phyloP scores from a whole-genome alignment of 1,284 basidiomycete species.

The Inonotus hispidus region DNA sequence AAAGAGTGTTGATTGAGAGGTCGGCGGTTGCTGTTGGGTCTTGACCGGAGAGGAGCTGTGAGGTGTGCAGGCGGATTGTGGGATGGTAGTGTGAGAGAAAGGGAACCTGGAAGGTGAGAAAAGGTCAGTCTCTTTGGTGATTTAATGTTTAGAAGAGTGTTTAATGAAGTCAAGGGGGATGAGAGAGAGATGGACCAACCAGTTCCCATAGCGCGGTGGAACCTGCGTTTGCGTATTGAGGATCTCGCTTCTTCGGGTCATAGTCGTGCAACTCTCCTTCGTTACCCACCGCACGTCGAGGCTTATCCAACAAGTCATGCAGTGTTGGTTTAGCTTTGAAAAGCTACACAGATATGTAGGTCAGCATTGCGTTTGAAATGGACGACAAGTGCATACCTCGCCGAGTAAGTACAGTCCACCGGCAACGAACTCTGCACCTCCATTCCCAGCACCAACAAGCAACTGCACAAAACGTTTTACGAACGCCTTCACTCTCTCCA shows the following conservation, averaged over 20 bases:
- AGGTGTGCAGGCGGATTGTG: slow-evolving; percentile 81
- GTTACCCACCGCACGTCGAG: slow-evolving; percentile 24
- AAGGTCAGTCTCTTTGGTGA: too few species aligned
- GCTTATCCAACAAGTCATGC: slow-evolving; percentile 54
- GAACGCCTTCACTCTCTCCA: slow-evolving; percentile 73
- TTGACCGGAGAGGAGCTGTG: slow-evolving; percentile 68
- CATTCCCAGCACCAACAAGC: slow-evolving; percentile 58
- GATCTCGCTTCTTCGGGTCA: slow-evolving; percentile 88
- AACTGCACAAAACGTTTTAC: slow-evolving; percentile 87
- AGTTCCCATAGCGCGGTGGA: slow-evolving; percentile 87
- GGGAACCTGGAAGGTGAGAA: slow-evolving; percentile 47
- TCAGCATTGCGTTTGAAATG: neutral
- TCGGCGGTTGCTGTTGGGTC: slow-evolving; percentile 81
- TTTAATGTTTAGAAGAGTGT: neutral
- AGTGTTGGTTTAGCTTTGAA: slow-evolving; percentile 73
- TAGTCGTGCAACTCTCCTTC: slow-evolving; percentile 47
- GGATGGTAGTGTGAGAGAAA: slow-evolving; percentile 90
- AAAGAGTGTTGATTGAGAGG: slow-evolving; percentile 88
- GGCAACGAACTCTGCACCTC: slow-evolving; percentile 86
- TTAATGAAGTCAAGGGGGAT: too few species aligned
- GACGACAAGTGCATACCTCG: slow-evolving; percentile 42
- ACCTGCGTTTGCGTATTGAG: slow-evolving; percentile 81
- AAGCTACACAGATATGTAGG: slow-evolving; percentile 43
- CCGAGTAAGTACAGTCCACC: slow-evolving; percentile 79
- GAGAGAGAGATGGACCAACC: slow-evolving; percentile 39